phyloP scores from a whole-genome alignment of 2,329 filamentous ascomycete species.

The Zarea fungicola region DNA sequence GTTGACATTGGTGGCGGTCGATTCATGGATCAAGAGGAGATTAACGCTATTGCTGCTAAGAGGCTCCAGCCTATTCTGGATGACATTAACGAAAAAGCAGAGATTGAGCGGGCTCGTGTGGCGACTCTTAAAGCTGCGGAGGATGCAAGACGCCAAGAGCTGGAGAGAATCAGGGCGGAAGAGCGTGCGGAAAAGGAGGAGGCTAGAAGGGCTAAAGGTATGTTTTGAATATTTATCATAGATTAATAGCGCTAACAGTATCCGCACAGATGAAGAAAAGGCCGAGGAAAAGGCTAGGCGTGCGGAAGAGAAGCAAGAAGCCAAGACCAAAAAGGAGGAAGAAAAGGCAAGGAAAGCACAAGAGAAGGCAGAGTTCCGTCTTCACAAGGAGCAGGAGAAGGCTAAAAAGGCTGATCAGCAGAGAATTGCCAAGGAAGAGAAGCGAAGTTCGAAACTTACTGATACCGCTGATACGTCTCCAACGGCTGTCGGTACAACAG shows the following conservation, averaged over 20 bases:
- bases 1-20: slow-evolving; percentile 73
- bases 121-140: slow-evolving; percentile 60
- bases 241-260: too few relatives aligned
- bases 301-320: slow-evolving; percentile 27
- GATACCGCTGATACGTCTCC: slow-evolving; percentile 15
- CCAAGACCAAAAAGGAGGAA: slow-evolving; percentile 34
- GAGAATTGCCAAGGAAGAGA: slow-evolving; percentile 44
- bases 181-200: slow-evolving; percentile 51
- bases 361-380: slow-evolving; percentile 27
- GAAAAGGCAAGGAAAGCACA: slow-evolving; percentile 24
- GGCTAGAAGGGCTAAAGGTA: slow-evolving; percentile 54
- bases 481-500: slow-evolving; percentile 13
- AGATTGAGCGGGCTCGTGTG: slow-evolving; percentile 63
- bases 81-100: slow-evolving; percentile 75
- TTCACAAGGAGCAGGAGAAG: slow-evolving; percentile 48
- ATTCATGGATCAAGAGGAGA: slow-evolving; percentile 70
- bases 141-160: slow-evolving; percentile 50
- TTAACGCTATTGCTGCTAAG: slow-evolving; percentile 72
- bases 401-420: slow-evolving; percentile 50
- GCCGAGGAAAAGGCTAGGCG: slow-evolving; percentile 10
- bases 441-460: slow-evolving; percentile 37
- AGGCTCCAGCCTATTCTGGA: slow-evolving; percentile 79
- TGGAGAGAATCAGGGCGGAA: slow-evolving; percentile 40
- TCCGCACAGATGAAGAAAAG: slow-evolving; percentile 27
- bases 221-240: slow-evolving; percentile 18